Evolutionary conservation across 495 filamentous ascomycete species (phyloP).

Genomic region (Trichoderma reesei): DNA sequence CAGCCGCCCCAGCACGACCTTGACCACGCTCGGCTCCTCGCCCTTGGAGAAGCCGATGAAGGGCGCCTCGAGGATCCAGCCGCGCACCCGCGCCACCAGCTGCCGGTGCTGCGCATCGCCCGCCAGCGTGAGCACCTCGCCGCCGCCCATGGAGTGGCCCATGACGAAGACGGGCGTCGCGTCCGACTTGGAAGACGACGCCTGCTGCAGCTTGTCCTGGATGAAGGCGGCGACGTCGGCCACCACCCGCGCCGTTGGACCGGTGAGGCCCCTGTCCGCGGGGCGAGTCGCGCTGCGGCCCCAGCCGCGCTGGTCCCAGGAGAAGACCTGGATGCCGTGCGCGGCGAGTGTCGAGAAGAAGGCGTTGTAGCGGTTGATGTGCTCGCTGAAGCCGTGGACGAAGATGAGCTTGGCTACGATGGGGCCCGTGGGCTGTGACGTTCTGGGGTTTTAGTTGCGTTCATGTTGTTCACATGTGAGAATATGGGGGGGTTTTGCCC

Average conservation of each 20-base stretch:
- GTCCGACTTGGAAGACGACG: neutral
- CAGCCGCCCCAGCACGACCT: conserved; percentile 51
- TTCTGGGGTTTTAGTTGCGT: too few relatives aligned
- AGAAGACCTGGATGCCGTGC: conserved; percentile 61
- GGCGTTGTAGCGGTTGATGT: conserved; percentile 60
- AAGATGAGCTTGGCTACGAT: conserved; percentile 61
- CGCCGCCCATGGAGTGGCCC: conserved; percentile 78
- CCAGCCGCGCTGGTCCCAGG: conserved; percentile 73
- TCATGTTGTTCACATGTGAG: neutral
- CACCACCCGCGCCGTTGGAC: conserved; percentile 59
- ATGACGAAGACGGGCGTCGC: conserved; percentile 64
- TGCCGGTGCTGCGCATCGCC: conserved; percentile 34
- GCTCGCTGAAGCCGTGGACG: conserved; percentile 84
- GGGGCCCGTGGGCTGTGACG: conserved; percentile 16
- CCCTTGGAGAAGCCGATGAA: conserved; percentile 58
- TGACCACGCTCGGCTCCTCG: conserved; percentile 47
- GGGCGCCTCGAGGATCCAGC: conserved; percentile 59
- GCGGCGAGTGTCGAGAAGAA: conserved; percentile 60
- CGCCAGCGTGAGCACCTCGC: conserved; percentile 47
- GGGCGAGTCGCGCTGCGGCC: conserved; percentile 39
- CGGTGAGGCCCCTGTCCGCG: conserved; percentile 54
- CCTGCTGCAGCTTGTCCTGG: conserved; percentile 25
- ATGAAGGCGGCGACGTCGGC: conserved; percentile 69
- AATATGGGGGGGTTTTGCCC: neutral
- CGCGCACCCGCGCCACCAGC: conserved; percentile 40